Percentiles rank a stretch among this genome's conserved stretches.
phyloP scores from a whole-genome alignment of 768 basidiomycete genomes.

The Dacryopinax spathularia region DNA sequence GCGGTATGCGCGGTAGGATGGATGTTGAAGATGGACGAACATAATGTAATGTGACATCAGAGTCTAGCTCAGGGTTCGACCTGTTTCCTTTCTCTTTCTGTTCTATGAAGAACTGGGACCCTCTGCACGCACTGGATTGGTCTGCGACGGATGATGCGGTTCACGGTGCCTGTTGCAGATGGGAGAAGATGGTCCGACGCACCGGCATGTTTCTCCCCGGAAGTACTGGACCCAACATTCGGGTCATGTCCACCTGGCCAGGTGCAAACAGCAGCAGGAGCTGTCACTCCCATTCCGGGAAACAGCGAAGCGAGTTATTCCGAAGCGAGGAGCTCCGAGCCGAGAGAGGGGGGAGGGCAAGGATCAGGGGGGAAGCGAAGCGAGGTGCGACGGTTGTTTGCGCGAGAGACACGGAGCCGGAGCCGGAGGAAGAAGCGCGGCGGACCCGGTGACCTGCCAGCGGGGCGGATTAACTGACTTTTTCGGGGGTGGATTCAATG shows the following conservation, averaged over 20 bases:
- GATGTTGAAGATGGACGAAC: background rate
- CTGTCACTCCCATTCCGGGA: background rate
- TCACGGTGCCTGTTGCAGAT: no score
- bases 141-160: no score
- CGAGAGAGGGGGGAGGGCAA: background rate
- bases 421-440: no score
- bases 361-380: background rate
- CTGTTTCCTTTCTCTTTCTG: background rate
- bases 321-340: background rate
- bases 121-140: no score
- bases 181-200: background rate
- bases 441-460: background rate
- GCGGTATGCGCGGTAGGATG: background rate
- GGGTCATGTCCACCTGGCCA: no score
- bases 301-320: conserved; percentile 2
- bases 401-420: background rate
- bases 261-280: no score
- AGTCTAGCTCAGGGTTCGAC: background rate
- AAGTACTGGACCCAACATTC: background rate
- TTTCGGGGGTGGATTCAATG: no score
- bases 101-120: no score
- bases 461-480: background rate
- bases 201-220: background rate
- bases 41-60: background rate
- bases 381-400: background rate